These are phyloP conservation scores for Penicillium sp. DNA, from an alignment of 2,329 filamentous ascomycete species.

Conservation along the genomic window DNA sequence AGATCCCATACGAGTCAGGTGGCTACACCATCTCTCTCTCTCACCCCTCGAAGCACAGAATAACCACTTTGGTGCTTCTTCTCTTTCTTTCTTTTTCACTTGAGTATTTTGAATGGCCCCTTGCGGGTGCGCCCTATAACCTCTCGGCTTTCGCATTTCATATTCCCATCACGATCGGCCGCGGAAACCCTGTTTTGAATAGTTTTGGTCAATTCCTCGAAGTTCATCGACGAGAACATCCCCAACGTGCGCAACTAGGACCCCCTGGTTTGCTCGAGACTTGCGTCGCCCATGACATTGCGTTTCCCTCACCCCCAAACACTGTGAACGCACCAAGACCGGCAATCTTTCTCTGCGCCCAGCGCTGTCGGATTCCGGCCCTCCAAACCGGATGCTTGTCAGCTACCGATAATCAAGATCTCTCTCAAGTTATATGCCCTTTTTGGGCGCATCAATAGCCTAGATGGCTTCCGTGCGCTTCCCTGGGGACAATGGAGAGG, in stretches of 20 bases:
- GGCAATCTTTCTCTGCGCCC: not conserved
- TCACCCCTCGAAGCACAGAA: conserved; percentile 9
- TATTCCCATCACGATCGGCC: not conserved
- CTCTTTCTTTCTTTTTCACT: conserved; percentile 2
- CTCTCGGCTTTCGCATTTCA: conserved; percentile 1
- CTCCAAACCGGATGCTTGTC: conserved; percentile 29
- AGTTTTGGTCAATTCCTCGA: conserved; percentile 1
- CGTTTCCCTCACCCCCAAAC: not conserved
- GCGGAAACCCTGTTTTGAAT: conserved; percentile 3
- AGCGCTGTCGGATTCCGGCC: conserved; percentile 25
- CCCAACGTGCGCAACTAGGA: not conserved
- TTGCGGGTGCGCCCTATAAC: conserved; percentile 19
- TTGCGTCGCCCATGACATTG: conserved; percentile 5
- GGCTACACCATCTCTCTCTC: conserved; percentile 1
- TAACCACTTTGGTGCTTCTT: conserved; percentile 1
- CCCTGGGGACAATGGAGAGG: conserved; percentile 22
- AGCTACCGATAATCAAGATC: conserved; percentile 14
- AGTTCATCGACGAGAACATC: not conserved
- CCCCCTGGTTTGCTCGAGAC: not conserved
- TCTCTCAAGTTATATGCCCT: conserved; percentile 28
- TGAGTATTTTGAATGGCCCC: conserved; percentile 20
- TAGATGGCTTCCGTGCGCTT: conserved; percentile 43
- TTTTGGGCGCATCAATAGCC: conserved; percentile 24
- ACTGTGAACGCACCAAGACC: conserved; percentile 3
- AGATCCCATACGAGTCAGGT: conserved; percentile 2